Percentiles rank a stretch among this genome's conserved stretches.
Evolutionary conservation across 1,284 basidiomycete species (phyloP).

Genomic region (Ceratobasidium sp.): DNA sequence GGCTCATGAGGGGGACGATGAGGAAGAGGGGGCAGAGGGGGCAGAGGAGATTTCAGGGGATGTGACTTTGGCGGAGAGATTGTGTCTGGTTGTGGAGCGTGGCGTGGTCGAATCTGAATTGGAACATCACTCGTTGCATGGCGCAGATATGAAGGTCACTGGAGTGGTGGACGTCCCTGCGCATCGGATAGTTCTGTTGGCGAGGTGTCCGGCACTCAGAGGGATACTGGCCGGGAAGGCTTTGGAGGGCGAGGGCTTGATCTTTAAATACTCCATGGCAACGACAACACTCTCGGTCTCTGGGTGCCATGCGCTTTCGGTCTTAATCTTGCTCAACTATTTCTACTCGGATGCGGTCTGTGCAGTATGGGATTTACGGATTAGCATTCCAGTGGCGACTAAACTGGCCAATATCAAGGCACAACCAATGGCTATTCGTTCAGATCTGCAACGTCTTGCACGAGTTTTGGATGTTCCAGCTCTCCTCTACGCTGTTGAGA

Average conservation of each 20-base stretch:
- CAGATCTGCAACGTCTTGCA: conserved; percentile 72
- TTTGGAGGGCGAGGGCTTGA: conserved; percentile 56
- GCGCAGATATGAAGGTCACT: conserved; percentile 74
- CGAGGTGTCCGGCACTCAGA: conserved; percentile 70
- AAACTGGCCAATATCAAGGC: conserved; percentile 62
- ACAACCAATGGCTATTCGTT: conserved; percentile 68
- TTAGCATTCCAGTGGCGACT: conserved; percentile 67
- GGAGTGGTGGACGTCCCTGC: conserved; percentile 68
- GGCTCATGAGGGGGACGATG: conserved; percentile 58
- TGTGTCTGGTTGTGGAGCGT: conserved; percentile 56
- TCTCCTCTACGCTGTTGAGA: conserved; percentile 63
- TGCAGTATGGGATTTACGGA: conserved; percentile 87
- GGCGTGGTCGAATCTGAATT: conserved; percentile 18
- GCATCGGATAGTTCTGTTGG: conserved; percentile 76
- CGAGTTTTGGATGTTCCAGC: conserved; percentile 68
- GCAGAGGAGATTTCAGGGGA: conserved; percentile 60
- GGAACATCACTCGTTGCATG: conserved; percentile 57
- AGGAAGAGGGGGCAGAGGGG: conserved; percentile 57
- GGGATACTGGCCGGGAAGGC: conserved; percentile 60
- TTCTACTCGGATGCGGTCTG: conserved; percentile 89
- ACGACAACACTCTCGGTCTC: conserved; percentile 60
- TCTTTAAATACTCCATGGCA: conserved; percentile 51
- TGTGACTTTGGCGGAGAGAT: conserved; percentile 54
- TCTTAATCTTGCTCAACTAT: conserved; percentile 86
- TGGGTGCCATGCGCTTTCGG: conserved; percentile 73